Evolutionary conservation across 1,284 basidiomycete species (phyloP).

Genomic region (Amylostereum areolatum): DNA sequence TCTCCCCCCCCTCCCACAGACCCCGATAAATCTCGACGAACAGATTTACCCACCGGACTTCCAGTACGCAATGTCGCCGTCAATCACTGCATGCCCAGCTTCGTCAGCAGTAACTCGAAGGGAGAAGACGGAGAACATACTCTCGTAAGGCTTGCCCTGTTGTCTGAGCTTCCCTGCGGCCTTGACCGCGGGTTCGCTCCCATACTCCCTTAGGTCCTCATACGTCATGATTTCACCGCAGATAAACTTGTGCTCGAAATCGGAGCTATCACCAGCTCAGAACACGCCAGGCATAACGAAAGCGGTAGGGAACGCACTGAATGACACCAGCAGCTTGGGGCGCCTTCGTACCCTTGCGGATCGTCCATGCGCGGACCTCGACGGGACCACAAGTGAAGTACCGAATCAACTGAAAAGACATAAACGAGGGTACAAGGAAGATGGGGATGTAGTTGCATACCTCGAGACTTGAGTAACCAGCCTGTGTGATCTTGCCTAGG

Average conservation of each 20-base stretch:
- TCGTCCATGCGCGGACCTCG: constrained; percentile 98
- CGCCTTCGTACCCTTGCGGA: constrained; percentile 89
- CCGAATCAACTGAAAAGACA: constrained; percentile 68
- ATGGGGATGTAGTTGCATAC: not conserved
- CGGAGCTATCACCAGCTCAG: constrained; percentile 46
- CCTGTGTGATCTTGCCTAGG: constrained; percentile 88
- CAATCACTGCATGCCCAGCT: constrained; percentile 49
- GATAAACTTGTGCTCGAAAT: constrained; percentile 99
- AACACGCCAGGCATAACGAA: not conserved
- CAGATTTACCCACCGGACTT: constrained; percentile 47
- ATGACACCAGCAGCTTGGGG: constrained; percentile 98
- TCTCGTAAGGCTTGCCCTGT: constrained; percentile 96
- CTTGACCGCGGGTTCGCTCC: constrained; percentile 88
- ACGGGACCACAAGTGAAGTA: constrained; percentile 97
- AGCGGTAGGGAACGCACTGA: constrained; percentile 56
- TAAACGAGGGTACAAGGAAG: not conserved
- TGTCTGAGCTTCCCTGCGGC: constrained; percentile 94
- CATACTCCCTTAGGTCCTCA: constrained; percentile 88
- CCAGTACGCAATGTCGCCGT: constrained; percentile 85
- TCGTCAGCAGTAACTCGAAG: constrained; percentile 6
- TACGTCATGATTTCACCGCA: constrained; percentile 98
- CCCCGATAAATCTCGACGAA: no score
- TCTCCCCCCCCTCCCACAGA: no score
- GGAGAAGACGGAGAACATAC: constrained; percentile 37
- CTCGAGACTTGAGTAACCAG: constrained; percentile 82